Evolutionary conservation across 2,329 filamentous ascomycete species (phyloP).

Genomic region (Botrytis pseudocinerea): DNA sequence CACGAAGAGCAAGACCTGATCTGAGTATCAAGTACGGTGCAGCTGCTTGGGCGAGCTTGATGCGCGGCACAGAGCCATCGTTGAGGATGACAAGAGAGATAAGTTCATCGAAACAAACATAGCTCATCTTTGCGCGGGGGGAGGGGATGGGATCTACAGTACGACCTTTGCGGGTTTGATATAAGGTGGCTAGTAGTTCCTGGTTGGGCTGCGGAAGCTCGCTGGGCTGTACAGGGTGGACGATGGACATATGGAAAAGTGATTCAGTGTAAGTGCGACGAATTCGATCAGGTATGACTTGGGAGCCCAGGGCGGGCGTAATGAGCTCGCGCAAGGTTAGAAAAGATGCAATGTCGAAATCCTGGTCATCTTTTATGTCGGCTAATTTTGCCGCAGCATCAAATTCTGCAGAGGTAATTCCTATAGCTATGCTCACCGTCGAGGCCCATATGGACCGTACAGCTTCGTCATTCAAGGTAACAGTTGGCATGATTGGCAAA

Average conservation of each 20-base stretch:
- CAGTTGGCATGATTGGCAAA: conserved; percentile 58
- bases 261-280: conserved; percentile 70
- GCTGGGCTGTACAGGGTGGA: conserved; percentile 65
- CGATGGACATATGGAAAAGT: conserved; percentile 79
- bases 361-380: conserved; percentile 66
- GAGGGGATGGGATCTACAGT: conserved; percentile 69
- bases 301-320: conserved; percentile 69
- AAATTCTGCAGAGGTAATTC: conserved; percentile 68
- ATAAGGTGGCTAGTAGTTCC: conserved; percentile 62
- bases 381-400: conserved; percentile 46
- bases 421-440: conserved; percentile 64
- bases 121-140: conserved; percentile 70
- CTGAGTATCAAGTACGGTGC: conserved; percentile 82
- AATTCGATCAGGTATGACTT: conserved; percentile 63
- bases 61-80: conserved; percentile 41
- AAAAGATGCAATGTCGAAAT: conserved; percentile 79
- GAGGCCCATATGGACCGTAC: conserved; percentile 67
- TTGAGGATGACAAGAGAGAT: conserved; percentile 63
- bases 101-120: conserved; percentile 78
- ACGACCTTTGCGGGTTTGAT: conserved; percentile 65
- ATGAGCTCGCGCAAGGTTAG: conserved; percentile 67
- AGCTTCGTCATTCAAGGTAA: conserved; percentile 49
- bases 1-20: conserved; percentile 74
- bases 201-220: conserved; percentile 54
- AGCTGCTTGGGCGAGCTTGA: conserved; percentile 66